Evolutionary conservation across 805 yeast genomes (phyloP).

Genomic region (Starmera quercuum): DNA sequence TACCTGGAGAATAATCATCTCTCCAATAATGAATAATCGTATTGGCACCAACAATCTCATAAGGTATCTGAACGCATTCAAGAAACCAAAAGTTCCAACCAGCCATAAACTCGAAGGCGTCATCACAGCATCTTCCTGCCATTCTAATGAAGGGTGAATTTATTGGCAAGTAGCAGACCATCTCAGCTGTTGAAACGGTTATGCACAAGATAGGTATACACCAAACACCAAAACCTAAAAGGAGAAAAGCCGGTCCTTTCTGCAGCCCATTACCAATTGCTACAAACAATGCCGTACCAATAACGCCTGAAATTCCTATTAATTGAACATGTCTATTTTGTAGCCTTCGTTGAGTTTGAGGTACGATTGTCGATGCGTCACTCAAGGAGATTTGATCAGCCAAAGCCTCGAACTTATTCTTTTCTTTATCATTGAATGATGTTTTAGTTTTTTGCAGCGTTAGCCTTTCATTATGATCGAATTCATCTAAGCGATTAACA

Average conservation of each 20-base stretch:
- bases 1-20: slow-evolving; percentile 66
- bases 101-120: slow-evolving; percentile 64
- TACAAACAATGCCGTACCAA: slow-evolving; percentile 75
- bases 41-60: slow-evolving; percentile 76
- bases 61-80: slow-evolving; percentile 73
- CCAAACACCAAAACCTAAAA: slow-evolving; percentile 64
- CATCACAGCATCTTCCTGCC: slow-evolving; percentile 71
- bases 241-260: slow-evolving; percentile 57
- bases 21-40: slow-evolving; percentile 78
- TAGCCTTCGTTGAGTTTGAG: slow-evolving; percentile 40
- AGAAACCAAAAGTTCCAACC: slow-evolving; percentile 79
- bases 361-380: slow-evolving; percentile 14
- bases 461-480: background rate
- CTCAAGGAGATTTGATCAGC: slow-evolving; percentile 6
- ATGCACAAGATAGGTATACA: slow-evolving; percentile 60
- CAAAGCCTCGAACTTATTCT: background rate
- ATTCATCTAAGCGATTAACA: background rate
- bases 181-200: slow-evolving; percentile 69
- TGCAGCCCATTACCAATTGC: slow-evolving; percentile 59
- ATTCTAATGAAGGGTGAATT: slow-evolving; percentile 69
- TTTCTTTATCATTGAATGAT: no score
- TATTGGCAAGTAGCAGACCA: slow-evolving; percentile 70
- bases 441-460: background rate
- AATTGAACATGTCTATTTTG: slow-evolving; percentile 69
- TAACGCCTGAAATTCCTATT: slow-evolving; percentile 75